Conservation (phyloP, 805 yeast genomes). For the Cephaloascus albidus region DNA sequence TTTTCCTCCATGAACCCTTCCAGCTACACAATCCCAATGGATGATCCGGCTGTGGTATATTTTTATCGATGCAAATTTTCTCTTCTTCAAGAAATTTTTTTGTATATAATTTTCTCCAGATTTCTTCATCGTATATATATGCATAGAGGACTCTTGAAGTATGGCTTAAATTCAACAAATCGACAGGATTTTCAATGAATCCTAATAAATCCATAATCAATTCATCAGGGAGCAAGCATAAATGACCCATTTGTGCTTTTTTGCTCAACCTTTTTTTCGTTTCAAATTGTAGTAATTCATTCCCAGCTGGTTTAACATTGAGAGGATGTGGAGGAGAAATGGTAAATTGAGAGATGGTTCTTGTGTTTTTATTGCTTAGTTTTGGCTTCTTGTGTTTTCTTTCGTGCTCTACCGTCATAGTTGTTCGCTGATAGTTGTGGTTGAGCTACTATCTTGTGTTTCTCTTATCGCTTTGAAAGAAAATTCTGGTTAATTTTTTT, state of each 20-base stretch:
- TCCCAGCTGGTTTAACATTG: constrained; percentile 71
- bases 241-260: constrained; percentile 39
- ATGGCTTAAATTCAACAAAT: constrained; percentile 43
- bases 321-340: constrained; percentile 51
- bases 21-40: constrained; percentile 32
- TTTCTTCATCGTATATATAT: constrained; percentile 63
- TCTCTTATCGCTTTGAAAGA: no score
- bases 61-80: constrained; percentile 2
- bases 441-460: no score
- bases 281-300: constrained; percentile 32
- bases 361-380: no score
- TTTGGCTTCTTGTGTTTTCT: no score
- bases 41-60: constrained; percentile 7
- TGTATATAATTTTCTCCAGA: constrained; percentile 62
- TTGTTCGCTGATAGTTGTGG: no score
- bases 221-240: constrained; percentile 54
- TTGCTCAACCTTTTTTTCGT: constrained; percentile 3
- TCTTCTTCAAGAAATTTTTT: constrained; percentile 7
- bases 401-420: no score
- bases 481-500: no score
- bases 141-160: constrained; percentile 66
- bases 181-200: constrained; percentile 33
- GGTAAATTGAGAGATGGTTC: constrained; percentile 4
- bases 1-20: constrained; percentile 77
- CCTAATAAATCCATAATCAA: constrained; percentile 43